Percentiles rank a stretch among this genome's conserved stretches.
phyloP scores from a whole-genome alignment of 208 protist species.

The Naegleria gruberi region DNA sequence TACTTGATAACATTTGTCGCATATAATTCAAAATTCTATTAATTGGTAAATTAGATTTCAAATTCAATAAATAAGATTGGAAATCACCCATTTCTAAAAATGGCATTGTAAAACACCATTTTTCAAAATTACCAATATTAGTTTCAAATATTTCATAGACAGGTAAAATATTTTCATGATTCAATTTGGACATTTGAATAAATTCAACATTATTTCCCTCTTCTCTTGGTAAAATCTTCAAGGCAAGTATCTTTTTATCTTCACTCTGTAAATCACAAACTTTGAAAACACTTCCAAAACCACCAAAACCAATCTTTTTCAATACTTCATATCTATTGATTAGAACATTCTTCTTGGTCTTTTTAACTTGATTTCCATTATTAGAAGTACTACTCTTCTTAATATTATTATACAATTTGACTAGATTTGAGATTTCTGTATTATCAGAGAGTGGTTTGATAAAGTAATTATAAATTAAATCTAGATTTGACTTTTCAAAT shows the following conservation, averaged over 20 bases:
- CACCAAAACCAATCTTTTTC: not conserved
- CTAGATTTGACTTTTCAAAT: not conserved
- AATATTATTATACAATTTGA: too few species aligned
- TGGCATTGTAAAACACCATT: not conserved
- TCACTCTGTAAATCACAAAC: not conserved
- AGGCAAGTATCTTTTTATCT: not conserved
- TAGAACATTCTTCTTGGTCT: not conserved
- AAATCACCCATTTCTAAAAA: not conserved
- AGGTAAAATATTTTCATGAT: not conserved
- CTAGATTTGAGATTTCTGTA: not conserved
- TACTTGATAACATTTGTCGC: not conserved
- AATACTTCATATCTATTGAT: not conserved
- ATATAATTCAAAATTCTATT: not conserved
- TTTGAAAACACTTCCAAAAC: not conserved
- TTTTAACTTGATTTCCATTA: not conserved
- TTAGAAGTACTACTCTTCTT: too few species aligned
- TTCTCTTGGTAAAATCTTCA: not conserved
- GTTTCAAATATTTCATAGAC: not conserved
- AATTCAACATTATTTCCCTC: not conserved
- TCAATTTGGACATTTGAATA: not conserved
- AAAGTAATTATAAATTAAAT: not conserved
- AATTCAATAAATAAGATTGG: not conserved
- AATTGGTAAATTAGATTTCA: not conserved
- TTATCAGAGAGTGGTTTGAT: not conserved
- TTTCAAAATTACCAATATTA: not conserved